Evolutionary conservation across 2,329 filamentous ascomycete species (phyloP), one percentile per base, ranked within the genome.

Genomic region (Immersiporthe knoxdaviesiana): DNA sequence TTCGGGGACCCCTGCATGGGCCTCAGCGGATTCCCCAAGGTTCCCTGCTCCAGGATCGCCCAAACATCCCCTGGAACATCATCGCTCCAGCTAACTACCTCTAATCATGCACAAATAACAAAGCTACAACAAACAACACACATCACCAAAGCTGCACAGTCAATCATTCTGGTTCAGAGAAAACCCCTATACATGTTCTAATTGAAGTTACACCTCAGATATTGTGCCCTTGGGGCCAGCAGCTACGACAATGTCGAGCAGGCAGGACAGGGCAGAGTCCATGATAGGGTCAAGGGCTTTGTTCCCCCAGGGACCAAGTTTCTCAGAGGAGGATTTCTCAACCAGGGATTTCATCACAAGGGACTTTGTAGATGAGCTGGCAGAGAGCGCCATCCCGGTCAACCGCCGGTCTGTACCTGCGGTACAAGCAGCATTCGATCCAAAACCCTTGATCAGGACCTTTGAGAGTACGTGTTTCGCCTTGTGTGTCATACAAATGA

Each of bases 301-400:
- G 77, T 95, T 92, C 78, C 91, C 91, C 68, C 89, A 89, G 79
- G 92, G 91, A 52, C 92, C 93, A 71, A 91, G 87, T 79, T 97
- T 97, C 82, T 93, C 90, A 12, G 85, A 98, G 71, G 93, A 97
- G 59, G 94, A 94, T 81, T 93, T 94, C 80, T 92, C 92, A 68
- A 92, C 86, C 78, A 92, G 92, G 76, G 96, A 98, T 81, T 99
- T 98, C 77, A 97, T 98, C 72, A 95, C 98, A 73, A 94, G 97
- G 77, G 96, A 99, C 82, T 99, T 99, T 78, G 91, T 99, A 75
- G 97, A 99, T 79, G 89, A 91, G 65, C 89, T 99, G 69, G 96
- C 95, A 64, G 94, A 98, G 72, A 92, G 86, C 74, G 92, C 93
- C 30, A 87, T 93, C 47, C 90, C 92, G n/a, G 84, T 86, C 30